Evolutionary conservation across 2,329 filamentous ascomycete species (phyloP).

Genomic region (Fusarium setosum): DNA sequence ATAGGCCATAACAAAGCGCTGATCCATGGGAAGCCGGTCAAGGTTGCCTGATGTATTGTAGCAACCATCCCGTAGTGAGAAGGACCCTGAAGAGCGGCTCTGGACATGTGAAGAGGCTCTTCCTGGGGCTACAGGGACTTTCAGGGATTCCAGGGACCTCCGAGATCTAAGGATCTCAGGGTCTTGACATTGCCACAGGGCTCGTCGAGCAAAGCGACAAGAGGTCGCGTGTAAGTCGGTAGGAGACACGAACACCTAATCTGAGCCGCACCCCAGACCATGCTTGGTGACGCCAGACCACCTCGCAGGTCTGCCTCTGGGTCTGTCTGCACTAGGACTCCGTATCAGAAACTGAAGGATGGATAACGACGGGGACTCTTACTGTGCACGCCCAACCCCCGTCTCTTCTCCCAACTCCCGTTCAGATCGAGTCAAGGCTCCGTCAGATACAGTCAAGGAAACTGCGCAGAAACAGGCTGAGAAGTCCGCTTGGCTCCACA

Average conservation of each 20-base stretch:
- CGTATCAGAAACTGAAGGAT: not conserved
- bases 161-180: not conserved
- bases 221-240: constrained; percentile 4
- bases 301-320: not conserved
- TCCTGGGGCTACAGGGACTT: not conserved
- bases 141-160: constrained; percentile 1
- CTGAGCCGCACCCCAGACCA: not conserved
- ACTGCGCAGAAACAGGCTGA: constrained; percentile 12
- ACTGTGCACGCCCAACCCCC: not conserved
- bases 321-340: not conserved
- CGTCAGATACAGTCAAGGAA: constrained; percentile 8
- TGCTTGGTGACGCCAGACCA: not conserved
- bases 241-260: not conserved
- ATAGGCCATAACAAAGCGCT: constrained; percentile 3
- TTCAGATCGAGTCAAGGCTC: constrained; percentile 2
- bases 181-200: not conserved
- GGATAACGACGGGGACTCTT: not conserved
- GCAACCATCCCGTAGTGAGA: not conserved
- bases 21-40: constrained; percentile 7
- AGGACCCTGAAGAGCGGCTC: not conserved
- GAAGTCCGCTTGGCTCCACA: constrained; percentile 8
- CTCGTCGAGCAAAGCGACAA: not conserved
- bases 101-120: constrained; percentile 9
- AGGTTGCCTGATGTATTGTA: constrained; percentile 4
- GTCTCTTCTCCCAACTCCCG: not conserved